Evolutionary conservation across 352 stramenopile genomes (phyloP).

Genomic region (Pythium chondricola): DNA sequence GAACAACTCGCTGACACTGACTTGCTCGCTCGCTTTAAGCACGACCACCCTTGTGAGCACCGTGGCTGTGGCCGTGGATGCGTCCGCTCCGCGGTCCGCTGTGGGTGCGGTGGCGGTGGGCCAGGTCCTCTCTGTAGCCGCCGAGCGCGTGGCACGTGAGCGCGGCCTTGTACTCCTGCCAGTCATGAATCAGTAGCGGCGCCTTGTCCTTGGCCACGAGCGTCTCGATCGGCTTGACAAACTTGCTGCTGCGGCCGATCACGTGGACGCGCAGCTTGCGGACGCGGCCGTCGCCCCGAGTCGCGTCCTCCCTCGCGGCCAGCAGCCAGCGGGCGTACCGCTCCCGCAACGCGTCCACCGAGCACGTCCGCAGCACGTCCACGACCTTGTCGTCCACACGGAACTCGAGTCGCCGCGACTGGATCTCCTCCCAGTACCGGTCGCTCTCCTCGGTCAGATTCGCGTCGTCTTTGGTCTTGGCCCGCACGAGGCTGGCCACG

Average conservation of each 20-base stretch:
- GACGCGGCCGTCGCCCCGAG: conserved; percentile 2
- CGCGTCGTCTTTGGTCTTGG: conserved; percentile 39
- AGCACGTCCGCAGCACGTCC: conserved; percentile 32
- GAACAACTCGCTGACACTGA: background rate
- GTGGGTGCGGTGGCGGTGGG: background rate
- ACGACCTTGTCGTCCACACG: conserved; percentile 43
- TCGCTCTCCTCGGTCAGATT: conserved; percentile 50
- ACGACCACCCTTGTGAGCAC: too few species aligned
- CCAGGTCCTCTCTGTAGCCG: background rate
- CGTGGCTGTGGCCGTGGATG: too few species aligned
- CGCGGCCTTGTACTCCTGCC: conserved; percentile 51
- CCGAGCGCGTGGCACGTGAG: conserved; percentile 30
- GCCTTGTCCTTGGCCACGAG: conserved; percentile 39
- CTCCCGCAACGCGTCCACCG: conserved; percentile 28
- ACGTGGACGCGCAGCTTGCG: conserved; percentile 72
- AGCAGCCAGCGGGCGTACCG: conserved; percentile 60
- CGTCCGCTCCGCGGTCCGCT: too few species aligned
- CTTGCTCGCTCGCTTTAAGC: background rate
- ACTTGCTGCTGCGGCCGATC: conserved; percentile 52
- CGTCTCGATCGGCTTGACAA: conserved; percentile 49
- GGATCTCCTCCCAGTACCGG: conserved; percentile 75
- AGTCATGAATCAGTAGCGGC: conserved; percentile 52
- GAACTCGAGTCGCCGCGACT: conserved; percentile 53
- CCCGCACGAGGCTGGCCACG: conserved; percentile 36
- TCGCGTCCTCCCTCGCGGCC: background rate